Evolutionary conservation across 352 stramenopile species (phyloP).

Genomic region (Phytophthora hybrid): DNA sequence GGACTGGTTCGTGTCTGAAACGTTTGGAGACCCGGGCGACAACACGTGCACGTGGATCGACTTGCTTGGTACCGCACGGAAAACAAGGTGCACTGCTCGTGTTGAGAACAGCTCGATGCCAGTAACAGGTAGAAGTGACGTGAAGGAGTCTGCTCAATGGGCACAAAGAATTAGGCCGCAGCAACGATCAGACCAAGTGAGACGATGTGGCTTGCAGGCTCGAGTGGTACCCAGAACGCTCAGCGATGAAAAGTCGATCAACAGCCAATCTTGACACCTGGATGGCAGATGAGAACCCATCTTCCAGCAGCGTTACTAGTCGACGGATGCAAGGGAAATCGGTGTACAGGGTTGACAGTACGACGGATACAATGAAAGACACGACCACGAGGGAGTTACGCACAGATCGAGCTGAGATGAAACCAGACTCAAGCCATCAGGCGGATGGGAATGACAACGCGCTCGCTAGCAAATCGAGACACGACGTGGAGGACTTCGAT

Average conservation of each 20-base stretch:
- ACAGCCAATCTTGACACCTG: slow-evolving; percentile 8
- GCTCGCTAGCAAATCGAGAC: neutral
- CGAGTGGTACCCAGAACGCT: slow-evolving; percentile 9
- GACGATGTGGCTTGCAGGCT: slow-evolving; percentile 28
- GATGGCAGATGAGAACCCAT: slow-evolving; percentile 31
- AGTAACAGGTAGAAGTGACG: slow-evolving; percentile 1
- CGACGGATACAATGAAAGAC: neutral
- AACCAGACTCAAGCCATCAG: slow-evolving; percentile 3
- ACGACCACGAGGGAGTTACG: neutral
- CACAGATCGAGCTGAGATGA: slow-evolving; percentile 15
- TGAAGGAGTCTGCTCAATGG: slow-evolving; percentile 8
- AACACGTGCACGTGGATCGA: too few relatives aligned
- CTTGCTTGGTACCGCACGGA: too few relatives aligned
- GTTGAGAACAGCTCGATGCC: slow-evolving; percentile 4
- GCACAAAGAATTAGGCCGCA: slow-evolving; percentile 6
- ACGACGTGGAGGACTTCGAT: slow-evolving; percentile 46
- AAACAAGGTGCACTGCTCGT: too few relatives aligned
- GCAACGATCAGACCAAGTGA: neutral
- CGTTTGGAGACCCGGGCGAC: too few relatives aligned
- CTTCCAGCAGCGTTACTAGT: slow-evolving; percentile 18
- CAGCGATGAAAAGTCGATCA: slow-evolving; percentile 10
- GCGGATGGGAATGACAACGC: slow-evolving; percentile 37
- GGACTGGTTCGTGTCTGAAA: too few relatives aligned
- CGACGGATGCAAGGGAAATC: slow-evolving; percentile 34
- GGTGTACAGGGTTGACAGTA: neutral